phyloP scores from a whole-genome alignment of 768 basidiomycete species.

The Dacryopinax primogenitus region DNA sequence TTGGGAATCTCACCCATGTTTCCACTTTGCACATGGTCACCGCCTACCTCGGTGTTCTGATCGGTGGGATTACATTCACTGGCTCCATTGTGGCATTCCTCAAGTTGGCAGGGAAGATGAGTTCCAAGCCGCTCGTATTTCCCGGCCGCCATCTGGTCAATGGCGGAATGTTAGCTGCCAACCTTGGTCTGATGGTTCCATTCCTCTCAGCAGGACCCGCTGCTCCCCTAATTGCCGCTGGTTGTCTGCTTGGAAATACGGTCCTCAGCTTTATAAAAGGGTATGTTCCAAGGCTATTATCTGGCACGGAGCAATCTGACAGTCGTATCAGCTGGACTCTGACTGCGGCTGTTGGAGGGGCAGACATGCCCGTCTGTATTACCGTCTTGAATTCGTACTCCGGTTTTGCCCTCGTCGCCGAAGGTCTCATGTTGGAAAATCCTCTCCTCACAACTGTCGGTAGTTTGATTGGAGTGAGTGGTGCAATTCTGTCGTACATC shows the following conservation, averaged over 20 bases:
- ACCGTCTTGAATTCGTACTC: slow-evolving; percentile 85
- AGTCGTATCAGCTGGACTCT: slow-evolving; percentile 37
- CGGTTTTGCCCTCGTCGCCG: slow-evolving; percentile 80
- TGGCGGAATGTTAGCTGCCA: slow-evolving; percentile 53
- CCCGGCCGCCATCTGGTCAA: slow-evolving; percentile 73
- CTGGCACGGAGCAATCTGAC: neutral
- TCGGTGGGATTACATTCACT: slow-evolving; percentile 81
- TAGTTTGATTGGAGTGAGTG: slow-evolving; percentile 78
- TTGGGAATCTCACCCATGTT: slow-evolving; percentile 55
- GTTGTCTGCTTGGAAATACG: slow-evolving; percentile 61
- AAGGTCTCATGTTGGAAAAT: slow-evolving; percentile 78
- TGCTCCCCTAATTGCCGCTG: slow-evolving; percentile 62
- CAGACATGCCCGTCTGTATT: slow-evolving; percentile 89
- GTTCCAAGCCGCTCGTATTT: slow-evolving; percentile 55
- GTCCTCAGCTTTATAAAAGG: slow-evolving; percentile 73
- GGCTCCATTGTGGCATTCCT: slow-evolving; percentile 83
- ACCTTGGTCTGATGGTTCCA: slow-evolving; percentile 59
- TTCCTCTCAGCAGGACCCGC: slow-evolving; percentile 59
- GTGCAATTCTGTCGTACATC: slow-evolving; percentile 82
- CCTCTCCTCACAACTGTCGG: slow-evolving; percentile 71
- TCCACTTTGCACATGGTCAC: slow-evolving; percentile 66
- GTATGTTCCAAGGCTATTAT: slow-evolving; percentile 23
- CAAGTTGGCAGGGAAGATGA: slow-evolving; percentile 72
- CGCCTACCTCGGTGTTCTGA: slow-evolving; percentile 74
- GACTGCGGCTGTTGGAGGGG: slow-evolving; percentile 83